Evolutionary conservation across 2,329 filamentous ascomycete genomes (phyloP).

Genomic region (Fusarium sp.): DNA sequence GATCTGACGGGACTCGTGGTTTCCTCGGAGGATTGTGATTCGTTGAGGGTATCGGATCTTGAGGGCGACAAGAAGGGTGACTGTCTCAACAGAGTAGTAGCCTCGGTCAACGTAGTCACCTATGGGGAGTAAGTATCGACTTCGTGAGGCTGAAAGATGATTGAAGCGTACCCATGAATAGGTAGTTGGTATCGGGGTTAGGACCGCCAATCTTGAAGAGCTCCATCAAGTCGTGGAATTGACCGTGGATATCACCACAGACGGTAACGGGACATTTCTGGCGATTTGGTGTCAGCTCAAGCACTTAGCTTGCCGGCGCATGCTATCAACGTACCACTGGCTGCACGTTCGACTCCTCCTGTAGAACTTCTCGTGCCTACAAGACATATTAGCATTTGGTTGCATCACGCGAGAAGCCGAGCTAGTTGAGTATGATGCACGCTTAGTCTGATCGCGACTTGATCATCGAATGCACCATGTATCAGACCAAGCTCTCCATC

Average conservation of each 20-base stretch:
- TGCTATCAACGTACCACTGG: conserved; percentile 79
- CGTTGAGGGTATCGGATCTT: conserved; percentile 98
- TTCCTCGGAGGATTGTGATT: conserved; percentile 98
- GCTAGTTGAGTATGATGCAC: conserved; percentile 23
- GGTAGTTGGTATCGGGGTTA: conserved; percentile 98
- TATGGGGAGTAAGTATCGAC: conserved; percentile 48
- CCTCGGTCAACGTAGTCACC: conserved; percentile 98
- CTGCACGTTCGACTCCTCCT: conserved; percentile 98
- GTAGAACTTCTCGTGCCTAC: conserved; percentile 92
- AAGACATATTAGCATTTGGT: conserved; percentile 44
- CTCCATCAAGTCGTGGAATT: conserved; percentile 99
- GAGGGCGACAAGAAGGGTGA: conserved; percentile 93
- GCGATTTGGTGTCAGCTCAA: conserved; percentile 41
- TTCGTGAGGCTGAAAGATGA: neutral
- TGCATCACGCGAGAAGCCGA: conserved; percentile 45
- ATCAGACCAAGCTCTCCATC: neutral
- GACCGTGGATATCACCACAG: conserved; percentile 98
- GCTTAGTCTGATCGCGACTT: neutral
- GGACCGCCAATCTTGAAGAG: conserved; percentile 98
- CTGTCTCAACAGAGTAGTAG: conserved; percentile 98
- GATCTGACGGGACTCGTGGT: conserved; percentile 98
- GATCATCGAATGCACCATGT: neutral
- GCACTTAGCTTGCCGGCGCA: conserved; percentile 18
- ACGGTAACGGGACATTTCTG: conserved; percentile 99
- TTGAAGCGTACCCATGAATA: conserved; percentile 86